Evolutionary conservation across 2,329 filamentous ascomycete species (phyloP).

Genomic region (Davidsoniella australis): DNA sequence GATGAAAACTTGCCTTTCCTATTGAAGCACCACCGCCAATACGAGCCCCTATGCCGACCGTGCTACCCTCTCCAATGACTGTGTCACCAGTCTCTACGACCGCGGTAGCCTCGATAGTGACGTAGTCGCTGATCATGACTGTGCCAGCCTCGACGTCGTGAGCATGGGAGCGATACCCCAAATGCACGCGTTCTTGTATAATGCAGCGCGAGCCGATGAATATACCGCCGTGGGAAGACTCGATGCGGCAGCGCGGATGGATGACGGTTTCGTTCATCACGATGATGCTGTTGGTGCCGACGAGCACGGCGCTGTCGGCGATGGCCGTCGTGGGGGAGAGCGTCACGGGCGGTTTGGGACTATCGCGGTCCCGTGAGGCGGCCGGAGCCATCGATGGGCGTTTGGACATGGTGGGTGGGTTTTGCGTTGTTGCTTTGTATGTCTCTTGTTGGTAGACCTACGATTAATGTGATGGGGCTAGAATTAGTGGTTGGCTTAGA

Average conservation of each 20-base stretch:
- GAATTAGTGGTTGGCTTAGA: too few species aligned
- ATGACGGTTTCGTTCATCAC: slow-evolving; percentile 64
- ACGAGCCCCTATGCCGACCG: slow-evolving; percentile 41
- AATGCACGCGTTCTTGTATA: slow-evolving; percentile 50
- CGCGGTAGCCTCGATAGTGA: slow-evolving; percentile 42
- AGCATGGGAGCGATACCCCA: slow-evolving; percentile 28
- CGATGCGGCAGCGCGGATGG: slow-evolving; percentile 71
- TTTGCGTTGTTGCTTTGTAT: neutral
- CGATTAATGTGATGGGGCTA: neutral
- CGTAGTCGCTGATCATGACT: slow-evolving; percentile 42
- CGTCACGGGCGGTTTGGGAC: slow-evolving; percentile 41
- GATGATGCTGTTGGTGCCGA: slow-evolving; percentile 60
- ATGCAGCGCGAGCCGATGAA: slow-evolving; percentile 68
- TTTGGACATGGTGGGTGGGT: slow-evolving; percentile 20
- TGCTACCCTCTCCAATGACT: slow-evolving; percentile 41
- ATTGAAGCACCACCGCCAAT: slow-evolving; percentile 43
- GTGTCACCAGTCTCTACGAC: slow-evolving; percentile 45
- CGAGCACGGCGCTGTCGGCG: slow-evolving; percentile 44
- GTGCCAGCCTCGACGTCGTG: slow-evolving; percentile 25
- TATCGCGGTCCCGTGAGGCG: slow-evolving; percentile 28
- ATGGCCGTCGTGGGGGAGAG: slow-evolving; percentile 44
- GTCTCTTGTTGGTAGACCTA: too few species aligned
- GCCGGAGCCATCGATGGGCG: slow-evolving; percentile 39
- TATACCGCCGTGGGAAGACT: slow-evolving; percentile 62
- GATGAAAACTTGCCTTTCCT: slow-evolving; percentile 36